Base-by-base conservation (phyloP, 23 red algal species). In the Gracilariopsis chorda region DNA sequence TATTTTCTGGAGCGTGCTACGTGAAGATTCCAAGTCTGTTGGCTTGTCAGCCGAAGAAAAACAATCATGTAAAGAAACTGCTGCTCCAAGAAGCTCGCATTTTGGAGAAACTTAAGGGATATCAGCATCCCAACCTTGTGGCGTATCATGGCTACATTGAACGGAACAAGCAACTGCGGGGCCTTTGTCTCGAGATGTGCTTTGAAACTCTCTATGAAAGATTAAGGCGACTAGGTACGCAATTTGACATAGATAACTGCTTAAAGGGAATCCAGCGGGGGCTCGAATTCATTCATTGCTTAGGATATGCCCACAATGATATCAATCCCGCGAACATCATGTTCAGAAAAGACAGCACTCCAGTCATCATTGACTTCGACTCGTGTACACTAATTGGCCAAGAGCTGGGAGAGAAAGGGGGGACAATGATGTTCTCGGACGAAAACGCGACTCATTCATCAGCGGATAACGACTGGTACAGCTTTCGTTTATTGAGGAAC, bases 271-370 rank as follows among this genome's bases (percentile, higher is more conserved):
- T 79, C 25, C 74, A 43, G 21, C 47, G 41, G 5, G 74, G 32
- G 27, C 7, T 79, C 35, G 30, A 79, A 5, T 43, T 51, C 48
- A 51, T 79, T 34, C 74, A 79, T 53, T 21, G 45, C 74, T 46
- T 79, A 21, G 74, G 74, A 2, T 79, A 79, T 32, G 29, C 32
- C 51, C 74, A 51, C 48, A 79, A 79, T 79, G 74, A 79, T 53
- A 47, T 79, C 16, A 51, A 53, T 27, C 74, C 74, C 43, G 25
- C 17, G 21, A 79, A 79, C 51, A 79, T 79, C 4, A 51, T 79
- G 74, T 21, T 79, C 25, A 46, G 51, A 17, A 23, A 17, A 9
- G 48, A 79, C 7, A 43, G 48, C 20, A 79, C 48, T 27, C 17
- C 74, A 29, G 24, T 53, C 48, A 46, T 79, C 5, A 79, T 79